Conservation (phyloP, 176 grass and related monocot genomes). For the Ensete ventricosum region DNA sequence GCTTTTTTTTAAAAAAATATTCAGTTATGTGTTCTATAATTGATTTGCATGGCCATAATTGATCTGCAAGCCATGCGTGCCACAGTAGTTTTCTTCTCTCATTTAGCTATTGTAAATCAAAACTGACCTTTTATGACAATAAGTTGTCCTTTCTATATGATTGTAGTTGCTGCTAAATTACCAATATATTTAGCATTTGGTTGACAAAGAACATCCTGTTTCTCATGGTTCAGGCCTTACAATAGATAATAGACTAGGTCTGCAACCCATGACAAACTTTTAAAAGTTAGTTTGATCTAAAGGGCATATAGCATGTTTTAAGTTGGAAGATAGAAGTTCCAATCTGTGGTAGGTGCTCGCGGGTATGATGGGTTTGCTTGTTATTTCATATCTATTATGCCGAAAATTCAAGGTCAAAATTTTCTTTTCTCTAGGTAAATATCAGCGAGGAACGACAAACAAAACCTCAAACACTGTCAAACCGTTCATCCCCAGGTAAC, state of each 20-base stretch:
- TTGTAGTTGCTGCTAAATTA: background rate
- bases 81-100: background rate
- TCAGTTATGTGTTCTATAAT: too few species aligned
- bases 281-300: too few species aligned
- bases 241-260: background rate
- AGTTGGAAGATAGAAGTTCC: background rate
- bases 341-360: background rate
- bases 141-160: background rate
- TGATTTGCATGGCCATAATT: background rate
- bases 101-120: background rate
- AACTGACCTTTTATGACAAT: background rate
- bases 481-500: slow-evolving; percentile 18
- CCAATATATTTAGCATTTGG: background rate
- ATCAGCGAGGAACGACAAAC: slow-evolving; percentile 43
- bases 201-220: background rate
- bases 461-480: slow-evolving; percentile 30
- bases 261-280: too few species aligned
- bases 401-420: background rate
- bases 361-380: background rate
- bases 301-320: background rate
- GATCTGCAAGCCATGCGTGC: background rate
- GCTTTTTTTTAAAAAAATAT: background rate
- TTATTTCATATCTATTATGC: background rate
- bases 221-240: background rate
- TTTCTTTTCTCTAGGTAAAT: slow-evolving; percentile 43